Base-by-base conservation (phyloP, 257 asterid genomes). In the Solanum rostratum region DNA sequence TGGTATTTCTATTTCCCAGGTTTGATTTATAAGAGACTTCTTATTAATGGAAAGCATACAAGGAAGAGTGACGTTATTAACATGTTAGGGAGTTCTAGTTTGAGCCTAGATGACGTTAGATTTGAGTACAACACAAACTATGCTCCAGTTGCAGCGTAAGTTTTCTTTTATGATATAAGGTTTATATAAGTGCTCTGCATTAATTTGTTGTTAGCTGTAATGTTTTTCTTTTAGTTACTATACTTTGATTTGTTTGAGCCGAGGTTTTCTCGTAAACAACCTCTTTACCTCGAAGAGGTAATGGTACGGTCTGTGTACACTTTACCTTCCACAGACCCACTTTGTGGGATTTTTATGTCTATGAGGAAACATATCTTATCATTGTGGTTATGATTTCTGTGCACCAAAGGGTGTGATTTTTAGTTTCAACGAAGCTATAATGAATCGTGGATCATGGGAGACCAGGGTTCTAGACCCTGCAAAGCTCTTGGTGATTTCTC, bases 1-100 rank as follows among this genome's bases (percentile, higher is more conserved):
- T 43, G 69, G 41, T 74, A 83, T 84, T 82, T 84, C 79, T 65
- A 29, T 79, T 24, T 65, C 81, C 54, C 55, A 85, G 87, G 84
- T 65, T 46, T 62, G 78, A 84, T 70, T n/a, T 79, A 85, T 85
- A 81, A 70, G 60, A 79, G 84, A 54, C 29, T 79, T 43, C 5
- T 18, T 85, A 66, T 53, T 18, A 33, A 8, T 46, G 70, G 84
- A 37, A 85, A 80, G 79, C 33, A 62, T 65, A 79, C 87, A n/a
- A 63, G 69, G 29, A 85, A 80, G 81, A 85, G 59, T 65, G 87
- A 85, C 62, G 52, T 85, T 79, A 29, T 79, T 55, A 53, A 39
- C 82, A 59, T 85, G 87, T 30, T 85, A 54, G 84, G 78, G 60
- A 45, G 27, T 52, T 85, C 69, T 79, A 37, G 54, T 50, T 49